Percentiles rank a stretch among this genome's conserved stretches.
Conservation (phyloP, 179 eudicot species). For the Beta corolliflora region DNA sequence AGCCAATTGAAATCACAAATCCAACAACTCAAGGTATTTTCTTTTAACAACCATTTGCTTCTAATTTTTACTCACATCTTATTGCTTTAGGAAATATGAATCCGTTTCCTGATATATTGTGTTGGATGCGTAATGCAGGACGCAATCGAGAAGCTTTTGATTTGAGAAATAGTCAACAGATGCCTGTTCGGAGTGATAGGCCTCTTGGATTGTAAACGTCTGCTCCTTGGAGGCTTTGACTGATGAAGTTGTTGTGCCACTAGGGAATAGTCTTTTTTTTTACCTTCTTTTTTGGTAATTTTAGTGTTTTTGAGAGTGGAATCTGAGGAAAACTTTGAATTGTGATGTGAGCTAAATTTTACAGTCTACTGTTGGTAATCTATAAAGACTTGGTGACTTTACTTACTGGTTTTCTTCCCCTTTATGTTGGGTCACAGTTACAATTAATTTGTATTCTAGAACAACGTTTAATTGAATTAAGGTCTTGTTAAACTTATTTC, state of each 20-base stretch:
- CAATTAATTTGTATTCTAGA: not conserved
- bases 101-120: not conserved
- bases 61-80: not conserved
- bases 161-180: conserved; percentile 37
- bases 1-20: conserved; percentile 90
- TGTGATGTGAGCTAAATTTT: conserved; percentile 24
- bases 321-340: conserved; percentile 2
- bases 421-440: not conserved
- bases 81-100: not conserved
- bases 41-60: not conserved
- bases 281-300: not conserved
- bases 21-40: conserved; percentile 71
- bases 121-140: conserved; percentile 51
- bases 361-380: conserved; percentile 20
- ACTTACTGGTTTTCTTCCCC: not conserved
- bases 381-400: not conserved
- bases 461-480: not conserved
- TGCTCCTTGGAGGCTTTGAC: conserved; percentile 57
- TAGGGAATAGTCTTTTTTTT: conserved; percentile 26
- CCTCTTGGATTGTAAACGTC: conserved; percentile 42
- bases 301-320: conserved; percentile 10
- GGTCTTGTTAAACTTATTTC: not conserved
- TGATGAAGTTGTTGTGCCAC: conserved; percentile 45
- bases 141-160: conserved; percentile 95
- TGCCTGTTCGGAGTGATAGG: conserved; percentile 71